Conservation (phyloP, 2,329 filamentous ascomycete species). For the Penicillium sclerotiorum region DNA sequence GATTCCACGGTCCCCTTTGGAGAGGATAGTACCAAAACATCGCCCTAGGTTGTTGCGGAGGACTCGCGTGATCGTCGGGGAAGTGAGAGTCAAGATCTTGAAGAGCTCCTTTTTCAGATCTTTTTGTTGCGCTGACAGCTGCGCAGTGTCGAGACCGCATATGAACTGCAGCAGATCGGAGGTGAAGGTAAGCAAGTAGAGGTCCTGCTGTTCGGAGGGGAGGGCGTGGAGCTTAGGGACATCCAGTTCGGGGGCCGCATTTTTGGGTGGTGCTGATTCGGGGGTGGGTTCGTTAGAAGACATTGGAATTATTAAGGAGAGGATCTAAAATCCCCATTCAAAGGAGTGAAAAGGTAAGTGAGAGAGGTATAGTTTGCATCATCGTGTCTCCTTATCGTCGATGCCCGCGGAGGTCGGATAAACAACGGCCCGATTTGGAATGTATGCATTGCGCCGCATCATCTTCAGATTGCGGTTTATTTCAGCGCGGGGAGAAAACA, state of each 20-base stretch:
- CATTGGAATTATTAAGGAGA: conserved; percentile 34
- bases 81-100: conserved; percentile 80
- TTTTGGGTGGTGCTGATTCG: conserved; percentile 38
- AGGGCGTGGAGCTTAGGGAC: conserved; percentile 84
- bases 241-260: conserved; percentile 69
- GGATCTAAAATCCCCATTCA: conserved; percentile 16
- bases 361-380: conserved; percentile 13
- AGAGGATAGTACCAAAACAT: conserved; percentile 81
- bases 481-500: background rate
- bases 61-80: conserved; percentile 82
- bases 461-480: background rate
- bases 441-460: conserved; percentile 16
- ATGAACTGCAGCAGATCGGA: conserved; percentile 82
- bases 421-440: conserved; percentile 32
- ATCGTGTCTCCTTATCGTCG: conserved; percentile 23
- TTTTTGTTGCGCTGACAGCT: conserved; percentile 84
- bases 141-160: conserved; percentile 68
- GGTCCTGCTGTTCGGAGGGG: conserved; percentile 91
- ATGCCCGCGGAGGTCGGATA: conserved; percentile 31
- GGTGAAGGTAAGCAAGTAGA: conserved; percentile 88
- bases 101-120: conserved; percentile 93
- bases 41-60: conserved; percentile 86
- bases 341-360: conserved; percentile 9
- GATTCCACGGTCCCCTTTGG: conserved; percentile 83
- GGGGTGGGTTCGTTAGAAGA: conserved; percentile 40